Conservation (phyloP, 2,329 filamentous ascomycete genomes). For the Nemania bipapillata region DNA sequence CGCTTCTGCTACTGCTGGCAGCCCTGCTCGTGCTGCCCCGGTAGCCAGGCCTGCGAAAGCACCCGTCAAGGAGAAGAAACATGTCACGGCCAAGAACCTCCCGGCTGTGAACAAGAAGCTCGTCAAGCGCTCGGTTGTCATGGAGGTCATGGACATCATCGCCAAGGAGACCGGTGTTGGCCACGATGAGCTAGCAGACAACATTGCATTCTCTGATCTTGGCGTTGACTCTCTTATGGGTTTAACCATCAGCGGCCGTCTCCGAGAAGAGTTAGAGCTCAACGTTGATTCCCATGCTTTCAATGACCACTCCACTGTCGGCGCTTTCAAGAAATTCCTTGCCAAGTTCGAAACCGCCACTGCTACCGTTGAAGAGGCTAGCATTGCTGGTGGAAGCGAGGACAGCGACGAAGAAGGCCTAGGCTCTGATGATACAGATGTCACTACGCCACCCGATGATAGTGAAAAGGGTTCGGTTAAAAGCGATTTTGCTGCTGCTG, state of each 20-base stretch:
- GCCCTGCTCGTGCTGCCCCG: conserved; percentile 51
- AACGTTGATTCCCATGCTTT: conserved; percentile 65
- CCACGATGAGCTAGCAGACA: conserved; percentile 66
- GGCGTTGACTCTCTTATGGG: conserved; percentile 72
- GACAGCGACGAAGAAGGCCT: conserved; percentile 62
- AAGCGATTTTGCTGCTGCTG: conserved; percentile 53
- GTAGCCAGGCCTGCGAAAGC: conserved; percentile 54
- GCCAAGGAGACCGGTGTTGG: conserved; percentile 67
- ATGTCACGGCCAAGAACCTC: conserved; percentile 60
- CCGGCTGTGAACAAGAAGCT: conserved; percentile 63
- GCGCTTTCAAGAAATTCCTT: conserved; percentile 62
- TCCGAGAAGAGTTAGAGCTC: conserved; percentile 68
- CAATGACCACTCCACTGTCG: conserved; percentile 65
- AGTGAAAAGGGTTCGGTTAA: conserved; percentile 63
- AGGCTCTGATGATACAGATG: conserved; percentile 61
- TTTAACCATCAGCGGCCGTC: conserved; percentile 65
- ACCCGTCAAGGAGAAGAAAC: conserved; percentile 56
- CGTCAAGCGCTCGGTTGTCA: conserved; percentile 57
- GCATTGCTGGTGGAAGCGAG: conserved; percentile 49
- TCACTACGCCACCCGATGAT: conserved; percentile 65
- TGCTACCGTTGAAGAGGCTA: conserved; percentile 52
- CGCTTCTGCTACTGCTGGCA: conserved; percentile 53
- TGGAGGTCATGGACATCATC: conserved; percentile 63
- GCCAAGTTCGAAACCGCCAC: conserved; percentile 51
- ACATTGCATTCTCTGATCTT: conserved; percentile 66